These are phyloP conservation scores for Erodium trifolium DNA, from an alignment of 441 rosid genomes.

Conservation along the genomic window DNA sequence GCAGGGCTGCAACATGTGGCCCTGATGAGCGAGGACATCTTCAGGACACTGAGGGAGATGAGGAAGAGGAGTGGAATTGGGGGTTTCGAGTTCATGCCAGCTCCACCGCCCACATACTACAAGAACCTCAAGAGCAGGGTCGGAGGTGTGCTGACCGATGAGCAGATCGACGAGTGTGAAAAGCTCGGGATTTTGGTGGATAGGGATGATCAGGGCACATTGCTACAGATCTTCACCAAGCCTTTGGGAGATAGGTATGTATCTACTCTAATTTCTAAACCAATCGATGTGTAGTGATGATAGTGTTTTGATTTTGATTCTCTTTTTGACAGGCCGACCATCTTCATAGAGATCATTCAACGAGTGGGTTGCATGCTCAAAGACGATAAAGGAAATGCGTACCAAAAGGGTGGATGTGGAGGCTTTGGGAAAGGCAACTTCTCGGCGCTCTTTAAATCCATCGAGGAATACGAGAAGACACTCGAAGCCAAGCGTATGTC, in stretches of 20 bases:
- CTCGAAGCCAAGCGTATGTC: conserved; percentile 47
- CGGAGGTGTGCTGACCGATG: conserved; percentile 65
- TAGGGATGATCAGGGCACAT: conserved; percentile 87
- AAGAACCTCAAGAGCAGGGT: conserved; percentile 60
- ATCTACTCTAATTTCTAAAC: neutral
- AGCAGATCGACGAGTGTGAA: conserved; percentile 79
- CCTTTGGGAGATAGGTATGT: conserved; percentile 83
- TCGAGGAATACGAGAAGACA: conserved; percentile 90
- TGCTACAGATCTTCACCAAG: conserved; percentile 90
- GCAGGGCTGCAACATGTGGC: conserved; percentile 1
- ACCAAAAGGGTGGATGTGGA: conserved; percentile 92
- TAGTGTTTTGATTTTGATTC: too few species aligned
- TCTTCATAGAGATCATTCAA: conserved; percentile 90
- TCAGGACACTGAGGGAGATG: conserved; percentile 5
- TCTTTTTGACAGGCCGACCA: conserved; percentile 56
- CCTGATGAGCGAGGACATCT: neutral
- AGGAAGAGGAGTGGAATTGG: neutral
- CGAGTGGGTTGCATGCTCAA: conserved; percentile 74
- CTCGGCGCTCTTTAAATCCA: conserved; percentile 87
- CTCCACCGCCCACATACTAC: conserved; percentile 46
- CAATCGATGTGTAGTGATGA: too few species aligned
- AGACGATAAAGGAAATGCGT: conserved; percentile 57
- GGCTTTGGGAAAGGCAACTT: conserved; percentile 96
- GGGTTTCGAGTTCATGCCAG: neutral
- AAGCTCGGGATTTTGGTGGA: conserved; percentile 87